Conservation (phyloP, 345 rosid species). For the Syzygium oleosum region DNA sequence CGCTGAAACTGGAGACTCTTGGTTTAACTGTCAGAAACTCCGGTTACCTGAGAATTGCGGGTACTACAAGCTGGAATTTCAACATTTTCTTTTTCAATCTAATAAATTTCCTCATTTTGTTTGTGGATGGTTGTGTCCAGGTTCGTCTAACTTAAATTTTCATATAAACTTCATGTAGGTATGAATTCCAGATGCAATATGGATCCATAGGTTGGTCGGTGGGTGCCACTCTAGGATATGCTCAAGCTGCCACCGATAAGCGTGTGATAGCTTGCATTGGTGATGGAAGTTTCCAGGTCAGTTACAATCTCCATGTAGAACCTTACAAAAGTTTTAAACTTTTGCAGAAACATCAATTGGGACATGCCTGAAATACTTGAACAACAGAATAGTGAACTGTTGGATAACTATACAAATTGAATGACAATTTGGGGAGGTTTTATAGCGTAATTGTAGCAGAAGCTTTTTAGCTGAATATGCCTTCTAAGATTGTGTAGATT, state of each 20-base stretch:
- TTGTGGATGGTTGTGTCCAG: neutral
- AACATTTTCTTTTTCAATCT: neutral
- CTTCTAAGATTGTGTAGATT: neutral
- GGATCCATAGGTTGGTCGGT: conserved; percentile 84
- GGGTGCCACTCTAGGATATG: conserved; percentile 72
- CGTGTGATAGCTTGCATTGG: conserved; percentile 77
- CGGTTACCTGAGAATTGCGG: conserved; percentile 64
- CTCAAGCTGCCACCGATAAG: conserved; percentile 56
- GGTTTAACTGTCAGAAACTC: conserved; percentile 82
- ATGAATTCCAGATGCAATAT: conserved; percentile 78
- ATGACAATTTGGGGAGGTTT: neutral
- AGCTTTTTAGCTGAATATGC: neutral
- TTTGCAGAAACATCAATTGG: neutral
- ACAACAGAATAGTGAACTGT: neutral
- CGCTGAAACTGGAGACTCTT: conserved; percentile 75
- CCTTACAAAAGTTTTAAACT: neutral
- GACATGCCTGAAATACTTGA: neutral
- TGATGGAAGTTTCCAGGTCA: conserved; percentile 71
- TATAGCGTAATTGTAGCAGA: neutral
- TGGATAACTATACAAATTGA: neutral
- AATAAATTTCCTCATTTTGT: neutral
- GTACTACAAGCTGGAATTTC: conserved; percentile 16
- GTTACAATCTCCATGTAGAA: neutral
- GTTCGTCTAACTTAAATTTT: neutral
- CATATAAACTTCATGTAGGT: conserved; percentile 21